Conservation (phyloP, 208 protist species). For the Acanthamoeba castellanii region DNA sequence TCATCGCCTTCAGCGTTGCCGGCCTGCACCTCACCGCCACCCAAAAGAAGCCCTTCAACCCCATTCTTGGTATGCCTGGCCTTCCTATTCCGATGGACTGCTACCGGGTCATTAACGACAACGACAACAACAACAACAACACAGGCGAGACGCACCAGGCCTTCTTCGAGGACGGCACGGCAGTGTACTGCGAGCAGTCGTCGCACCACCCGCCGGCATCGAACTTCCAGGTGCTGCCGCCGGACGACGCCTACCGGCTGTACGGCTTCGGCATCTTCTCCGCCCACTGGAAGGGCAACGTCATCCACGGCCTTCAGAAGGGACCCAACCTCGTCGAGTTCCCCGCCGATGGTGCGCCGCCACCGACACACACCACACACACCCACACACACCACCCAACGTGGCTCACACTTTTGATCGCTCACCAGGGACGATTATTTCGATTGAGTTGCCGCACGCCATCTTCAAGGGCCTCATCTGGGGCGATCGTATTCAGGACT, state of each 20-base stretch:
- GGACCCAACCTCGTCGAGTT: conserved; percentile 71
- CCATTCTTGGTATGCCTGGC: conserved; percentile 60
- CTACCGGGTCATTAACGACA: no score
- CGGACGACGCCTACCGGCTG: conserved; percentile 43
- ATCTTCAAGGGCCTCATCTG: conserved; percentile 57
- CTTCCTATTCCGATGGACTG: no score
- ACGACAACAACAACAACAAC: conserved; percentile 73
- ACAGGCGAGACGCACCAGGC: conserved; percentile 75
- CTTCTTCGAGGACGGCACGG: conserved; percentile 70
- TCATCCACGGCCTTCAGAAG: conserved; percentile 74
- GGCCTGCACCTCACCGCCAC: conserved; percentile 78
- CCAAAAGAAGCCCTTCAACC: conserved; percentile 83
- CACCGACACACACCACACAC: not conserved
- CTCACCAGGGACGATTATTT: conserved; percentile 33
- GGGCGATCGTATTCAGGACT: conserved; percentile 69
- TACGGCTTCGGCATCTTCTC: conserved; percentile 63
- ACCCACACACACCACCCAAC: not conserved
- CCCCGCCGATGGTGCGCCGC: conserved; percentile 17
- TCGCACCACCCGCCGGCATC: conserved; percentile 77
- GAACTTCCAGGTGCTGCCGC: conserved; percentile 61
- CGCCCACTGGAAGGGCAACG: conserved; percentile 67
- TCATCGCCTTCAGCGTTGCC: conserved; percentile 77
- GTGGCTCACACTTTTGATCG: no score
- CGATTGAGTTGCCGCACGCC: not conserved
- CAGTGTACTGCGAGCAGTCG: conserved; percentile 66